phyloP scores from a whole-genome alignment of 345 rosid species.

The Raphanus raphanistrum region DNA sequence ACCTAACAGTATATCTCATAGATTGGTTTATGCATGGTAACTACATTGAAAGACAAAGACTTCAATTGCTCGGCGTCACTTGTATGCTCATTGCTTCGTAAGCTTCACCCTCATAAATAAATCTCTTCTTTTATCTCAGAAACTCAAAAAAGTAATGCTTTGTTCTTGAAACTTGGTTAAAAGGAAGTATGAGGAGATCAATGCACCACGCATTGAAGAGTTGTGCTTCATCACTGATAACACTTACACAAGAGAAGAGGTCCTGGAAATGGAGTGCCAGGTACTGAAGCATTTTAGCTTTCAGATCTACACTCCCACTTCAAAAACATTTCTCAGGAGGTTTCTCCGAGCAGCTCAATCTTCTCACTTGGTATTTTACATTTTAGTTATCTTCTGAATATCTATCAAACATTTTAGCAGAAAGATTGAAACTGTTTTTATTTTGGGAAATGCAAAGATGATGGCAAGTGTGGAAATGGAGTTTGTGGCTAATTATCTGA shows the following conservation, averaged over 20 bases:
- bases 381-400: not conserved
- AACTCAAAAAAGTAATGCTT: not conserved
- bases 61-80: conserved; percentile 93
- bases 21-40: conserved; percentile 78
- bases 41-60: conserved; percentile 66
- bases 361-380: conserved; percentile 53
- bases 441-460: conserved; percentile 47
- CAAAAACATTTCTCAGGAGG: conserved; percentile 94
- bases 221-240: conserved; percentile 92
- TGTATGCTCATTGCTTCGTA: conserved; percentile 97
- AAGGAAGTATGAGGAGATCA: conserved; percentile 91
- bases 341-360: conserved; percentile 87
- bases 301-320: conserved; percentile 65
- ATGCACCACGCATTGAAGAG: conserved; percentile 82
- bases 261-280: conserved; percentile 66
- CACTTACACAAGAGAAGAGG: conserved; percentile 75
- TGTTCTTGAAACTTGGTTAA: conserved; percentile 2
- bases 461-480: conserved; percentile 66
- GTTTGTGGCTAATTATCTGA: conserved; percentile 71
- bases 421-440: conserved; percentile 17
- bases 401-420: conserved; percentile 6
- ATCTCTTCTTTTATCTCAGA: not conserved
- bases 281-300: conserved; percentile 71
- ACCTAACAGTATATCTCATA: conserved; percentile 76
- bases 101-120: conserved; percentile 37